These are phyloP conservation scores for Myriosclerotinia curreyana DNA, from an alignment of 2,329 filamentous ascomycete genomes.

Conservation along the genomic window DNA sequence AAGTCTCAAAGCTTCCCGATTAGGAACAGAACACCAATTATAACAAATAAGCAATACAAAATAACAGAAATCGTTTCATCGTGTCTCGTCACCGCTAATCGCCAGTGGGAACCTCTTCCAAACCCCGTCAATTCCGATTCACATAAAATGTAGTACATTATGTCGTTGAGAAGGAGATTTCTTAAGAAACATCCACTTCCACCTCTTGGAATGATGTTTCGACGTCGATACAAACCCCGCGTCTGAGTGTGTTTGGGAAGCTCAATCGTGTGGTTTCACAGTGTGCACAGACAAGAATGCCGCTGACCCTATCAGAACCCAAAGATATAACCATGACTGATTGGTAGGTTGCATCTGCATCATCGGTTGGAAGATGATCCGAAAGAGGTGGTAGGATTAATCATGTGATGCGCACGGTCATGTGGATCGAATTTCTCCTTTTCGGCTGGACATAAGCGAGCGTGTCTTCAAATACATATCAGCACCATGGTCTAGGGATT, in stretches of 20 bases:
- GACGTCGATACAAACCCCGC: too few species aligned
- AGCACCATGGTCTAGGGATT: accelerated
- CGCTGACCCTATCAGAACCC: neutral
- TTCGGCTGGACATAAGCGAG: slow-evolving; percentile 1
- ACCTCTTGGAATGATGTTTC: neutral
- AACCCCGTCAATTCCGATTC: slow-evolving; percentile 6
- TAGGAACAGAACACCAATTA: neutral
- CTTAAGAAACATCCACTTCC: too few species aligned
- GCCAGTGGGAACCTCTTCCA: slow-evolving; percentile 1
- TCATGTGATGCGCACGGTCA: neutral
- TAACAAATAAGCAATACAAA: neutral
- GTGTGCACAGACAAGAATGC: neutral
- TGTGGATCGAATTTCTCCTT: neutral
- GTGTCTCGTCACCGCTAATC: slow-evolving; percentile 4
- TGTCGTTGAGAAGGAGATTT: too few species aligned
- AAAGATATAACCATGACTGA: neutral
- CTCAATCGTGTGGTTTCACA: neutral
- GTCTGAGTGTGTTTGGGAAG: too few species aligned
- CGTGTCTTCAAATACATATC: neutral
- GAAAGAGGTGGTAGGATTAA: neutral
- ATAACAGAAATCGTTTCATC: neutral
- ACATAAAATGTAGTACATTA: slow-evolving; percentile 1
- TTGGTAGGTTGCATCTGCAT: slow-evolving; percentile 1
- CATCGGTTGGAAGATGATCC: slow-evolving; percentile 12
- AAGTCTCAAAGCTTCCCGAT: slow-evolving; percentile 5